Conservation (phyloP, 352 stramenopile genomes). For the Globisporangium spinosum region DNA sequence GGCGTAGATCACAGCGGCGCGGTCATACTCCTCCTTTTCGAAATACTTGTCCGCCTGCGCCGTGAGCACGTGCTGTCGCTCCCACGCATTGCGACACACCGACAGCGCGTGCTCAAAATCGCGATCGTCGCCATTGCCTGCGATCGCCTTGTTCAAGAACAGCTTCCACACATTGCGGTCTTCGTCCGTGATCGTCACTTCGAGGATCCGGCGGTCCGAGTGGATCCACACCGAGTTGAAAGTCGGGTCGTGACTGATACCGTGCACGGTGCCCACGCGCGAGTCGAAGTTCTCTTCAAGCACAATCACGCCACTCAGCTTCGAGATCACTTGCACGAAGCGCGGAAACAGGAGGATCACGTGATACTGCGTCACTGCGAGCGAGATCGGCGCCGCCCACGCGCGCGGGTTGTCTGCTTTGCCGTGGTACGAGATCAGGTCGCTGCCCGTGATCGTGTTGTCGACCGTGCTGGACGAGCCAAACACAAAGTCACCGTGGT, state of each 20-base stretch:
- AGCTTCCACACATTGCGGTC: slow-evolving; percentile 92
- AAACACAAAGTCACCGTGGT: slow-evolving; percentile 87
- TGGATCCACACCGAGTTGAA: slow-evolving; percentile 85
- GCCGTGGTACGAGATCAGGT: slow-evolving; percentile 67
- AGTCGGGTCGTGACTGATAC: slow-evolving; percentile 65
- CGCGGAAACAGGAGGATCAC: slow-evolving; percentile 86
- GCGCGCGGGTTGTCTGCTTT: slow-evolving; percentile 50
- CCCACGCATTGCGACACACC: slow-evolving; percentile 76
- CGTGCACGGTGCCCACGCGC: slow-evolving; percentile 66
- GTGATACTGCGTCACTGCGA: slow-evolving; percentile 91
- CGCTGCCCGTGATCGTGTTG: slow-evolving; percentile 73
- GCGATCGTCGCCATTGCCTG: slow-evolving; percentile 58
- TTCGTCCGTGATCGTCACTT: slow-evolving; percentile 81
- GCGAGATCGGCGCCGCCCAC: slow-evolving; percentile 71
- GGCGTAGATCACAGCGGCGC: slow-evolving; percentile 86
- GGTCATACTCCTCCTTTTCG: slow-evolving; percentile 78
- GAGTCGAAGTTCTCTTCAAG: slow-evolving; percentile 82
- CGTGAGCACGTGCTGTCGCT: slow-evolving; percentile 84
- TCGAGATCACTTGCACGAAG: slow-evolving; percentile 81
- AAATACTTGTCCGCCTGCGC: slow-evolving; percentile 91
- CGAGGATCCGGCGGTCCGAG: slow-evolving; percentile 75
- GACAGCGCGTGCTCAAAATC: slow-evolving; percentile 88
- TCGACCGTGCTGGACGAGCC: slow-evolving; percentile 67
- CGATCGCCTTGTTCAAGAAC: slow-evolving; percentile 86
- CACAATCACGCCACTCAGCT: slow-evolving; percentile 84